A percentile compares a stretch with the other conserved stretches of the same genome.
These are phyloP conservation scores for Aureobasidium musti DNA, from an alignment of 2,329 filamentous ascomycete species.

Conservation along the genomic window DNA sequence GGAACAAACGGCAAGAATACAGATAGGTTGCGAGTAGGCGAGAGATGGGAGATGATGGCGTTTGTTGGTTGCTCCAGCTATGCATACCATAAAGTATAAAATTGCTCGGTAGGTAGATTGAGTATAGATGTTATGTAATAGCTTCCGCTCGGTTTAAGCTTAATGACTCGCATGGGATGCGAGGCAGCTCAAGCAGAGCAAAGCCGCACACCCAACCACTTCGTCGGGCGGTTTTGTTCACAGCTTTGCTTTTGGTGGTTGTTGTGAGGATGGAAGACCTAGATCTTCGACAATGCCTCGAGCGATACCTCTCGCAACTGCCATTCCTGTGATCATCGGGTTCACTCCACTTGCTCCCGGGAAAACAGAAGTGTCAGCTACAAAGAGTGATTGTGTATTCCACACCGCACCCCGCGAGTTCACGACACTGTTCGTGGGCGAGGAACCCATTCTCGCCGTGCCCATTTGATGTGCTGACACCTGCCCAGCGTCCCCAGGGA, in stretches of 20 bases:
- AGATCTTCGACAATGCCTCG: conserved; percentile 50
- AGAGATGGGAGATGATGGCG: neutral
- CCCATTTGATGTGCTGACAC: conserved; percentile 82
- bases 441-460: conserved; percentile 68
- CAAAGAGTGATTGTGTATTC: conserved; percentile 65
- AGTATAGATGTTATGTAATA: conserved; percentile 8
- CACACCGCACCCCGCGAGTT: conserved; percentile 56
- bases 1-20: conserved; percentile 6
- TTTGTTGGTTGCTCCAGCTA: conserved; percentile 13
- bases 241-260: conserved; percentile 19
- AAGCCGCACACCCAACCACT: conserved; percentile 22
- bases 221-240: conserved; percentile 8
- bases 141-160: conserved; percentile 7
- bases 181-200: conserved; percentile 18
- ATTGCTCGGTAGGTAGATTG: neutral
- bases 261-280: neutral
- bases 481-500: conserved; percentile 56
- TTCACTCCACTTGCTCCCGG: conserved; percentile 77
- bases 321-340: conserved; percentile 79
- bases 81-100: conserved; percentile 19
- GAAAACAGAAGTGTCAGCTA: conserved; percentile 74
- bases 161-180: conserved; percentile 24
- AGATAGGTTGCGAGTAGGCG: neutral
- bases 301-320: conserved; percentile 66
- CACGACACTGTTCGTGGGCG: conserved; percentile 47